Percentiles rank a stretch among this genome's conserved stretches.
Conservation (phyloP, 75 land plant species). For the Selaginella tamariscina region DNA sequence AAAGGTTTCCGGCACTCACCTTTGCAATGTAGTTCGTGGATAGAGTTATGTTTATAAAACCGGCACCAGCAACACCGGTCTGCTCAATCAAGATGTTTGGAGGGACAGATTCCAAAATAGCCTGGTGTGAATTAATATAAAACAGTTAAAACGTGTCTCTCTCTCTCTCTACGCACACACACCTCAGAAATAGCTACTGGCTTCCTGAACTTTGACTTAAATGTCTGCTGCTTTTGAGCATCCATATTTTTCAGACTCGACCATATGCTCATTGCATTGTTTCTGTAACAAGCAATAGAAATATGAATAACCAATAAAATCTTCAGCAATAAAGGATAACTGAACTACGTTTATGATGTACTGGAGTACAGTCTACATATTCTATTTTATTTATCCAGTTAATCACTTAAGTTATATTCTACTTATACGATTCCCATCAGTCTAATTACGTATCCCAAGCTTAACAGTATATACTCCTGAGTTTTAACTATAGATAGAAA, state of each 20-base stretch:
- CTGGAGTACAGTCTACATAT: not conserved
- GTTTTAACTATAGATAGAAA: not conserved
- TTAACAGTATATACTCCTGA: not conserved
- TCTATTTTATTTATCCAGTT: not conserved
- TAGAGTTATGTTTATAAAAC: constrained; percentile 69
- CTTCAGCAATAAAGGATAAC: not conserved
- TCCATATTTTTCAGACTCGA: constrained; percentile 50
- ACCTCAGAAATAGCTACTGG: constrained; percentile 77
- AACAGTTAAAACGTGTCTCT: not conserved
- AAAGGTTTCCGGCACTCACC: constrained; percentile 25
- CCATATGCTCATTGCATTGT: constrained; percentile 88
- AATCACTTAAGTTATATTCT: not conserved
- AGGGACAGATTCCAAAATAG: constrained; percentile 58
- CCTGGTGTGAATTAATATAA: constrained; percentile 27
- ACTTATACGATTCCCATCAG: not conserved
- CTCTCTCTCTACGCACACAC: constrained; percentile 9
- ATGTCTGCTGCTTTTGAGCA: no score
- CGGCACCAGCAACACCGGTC: constrained; percentile 73
- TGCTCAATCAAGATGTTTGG: constrained; percentile 51
- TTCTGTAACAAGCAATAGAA: constrained; percentile 29
- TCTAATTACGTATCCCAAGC: not conserved
- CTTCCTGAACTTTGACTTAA: constrained; percentile 41
- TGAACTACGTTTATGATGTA: no score
- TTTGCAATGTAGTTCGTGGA: constrained; percentile 66
- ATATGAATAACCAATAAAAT: not conserved